Base-by-base conservation (phyloP, 208 protist genomes). In the Crithidia bombi region DNA sequence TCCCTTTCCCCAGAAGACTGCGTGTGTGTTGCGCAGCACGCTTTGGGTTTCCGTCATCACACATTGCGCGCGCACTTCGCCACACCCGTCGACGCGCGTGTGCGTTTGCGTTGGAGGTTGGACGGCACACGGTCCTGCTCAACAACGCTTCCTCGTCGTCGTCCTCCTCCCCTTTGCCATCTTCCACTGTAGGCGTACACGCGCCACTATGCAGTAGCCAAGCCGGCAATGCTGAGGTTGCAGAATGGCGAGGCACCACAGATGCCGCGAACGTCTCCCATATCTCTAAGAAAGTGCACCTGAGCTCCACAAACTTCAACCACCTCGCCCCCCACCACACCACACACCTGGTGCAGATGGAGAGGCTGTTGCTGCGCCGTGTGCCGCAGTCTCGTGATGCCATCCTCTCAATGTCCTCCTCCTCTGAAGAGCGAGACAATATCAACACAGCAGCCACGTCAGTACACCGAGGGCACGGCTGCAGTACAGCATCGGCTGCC, bases 271-370 rank as follows among this genome's bases (percentile, higher is more conserved):
- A n/a, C n/a, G n/a, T n/a, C n/a, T n/a, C n/a, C n/a, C n/a, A n/a
- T 21, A 19, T 19, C 4, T 5, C 5, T 19, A 10, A 19, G 21
- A 56, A 58, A 5, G 63, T 58, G 6, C 33, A 59, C 17, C n/a
- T 76, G 49, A 28, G 26, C 14, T 65, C 63, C 5, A 38, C 25
- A 26, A 9, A 62, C 3, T 12, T 46, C 14, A 21, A 39, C 11
- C 62, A 70, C 3, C 65, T 84, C 1, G 32, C 50, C 19, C 17
- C 41, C 5, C 28, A 21, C 21, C 63, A 81, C 25, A 68, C 54
- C 12, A 25, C n/a, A 10, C 69, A 80, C 39, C 58, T 84, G 19
- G n/a, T 28, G 21, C 52, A 73, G 32, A 44, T 84, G 30, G 23
- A 69, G 30, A 6, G 41, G 0, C 11, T 80, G 23, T 51, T 84